These are phyloP conservation scores for Saksenaea oblongispora DNA, from an alignment of 371 early-diverging fungal species.

Conservation along the genomic window DNA sequence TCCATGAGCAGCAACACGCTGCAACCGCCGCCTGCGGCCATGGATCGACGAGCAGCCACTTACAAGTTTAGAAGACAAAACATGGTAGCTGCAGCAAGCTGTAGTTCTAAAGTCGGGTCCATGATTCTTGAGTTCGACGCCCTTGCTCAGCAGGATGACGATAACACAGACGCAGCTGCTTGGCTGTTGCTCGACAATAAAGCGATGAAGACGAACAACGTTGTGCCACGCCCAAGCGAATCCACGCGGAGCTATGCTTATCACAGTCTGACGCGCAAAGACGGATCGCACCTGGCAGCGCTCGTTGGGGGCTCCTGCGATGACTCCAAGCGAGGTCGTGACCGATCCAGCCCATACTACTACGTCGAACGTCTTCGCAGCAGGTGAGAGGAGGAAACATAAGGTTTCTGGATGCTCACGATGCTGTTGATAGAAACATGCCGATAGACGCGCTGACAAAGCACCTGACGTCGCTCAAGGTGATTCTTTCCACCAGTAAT, in stretches of 20 bases:
- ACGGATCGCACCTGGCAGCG: constrained; percentile 27
- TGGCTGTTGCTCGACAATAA: constrained; percentile 46
- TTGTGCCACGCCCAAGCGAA: constrained; percentile 5
- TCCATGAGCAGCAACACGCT: neutral
- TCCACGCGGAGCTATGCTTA: constrained; percentile 5
- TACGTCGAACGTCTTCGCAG: constrained; percentile 42
- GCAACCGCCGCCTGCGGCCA: constrained; percentile 2
- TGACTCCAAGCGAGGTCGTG: constrained; percentile 21
- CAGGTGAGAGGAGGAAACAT: constrained; percentile 22
- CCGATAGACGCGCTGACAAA: constrained; percentile 47
- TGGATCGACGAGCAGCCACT: constrained; percentile 33
- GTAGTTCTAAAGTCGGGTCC: constrained; percentile 44
- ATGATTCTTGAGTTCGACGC: constrained; percentile 54
- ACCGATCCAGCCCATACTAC: constrained; percentile 42
- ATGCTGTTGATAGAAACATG: constrained; percentile 26
- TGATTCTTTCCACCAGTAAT: constrained; percentile 50
- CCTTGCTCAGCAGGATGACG: constrained; percentile 28
- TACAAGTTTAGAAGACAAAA: constrained; percentile 36
- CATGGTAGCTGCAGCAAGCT: constrained; percentile 14
- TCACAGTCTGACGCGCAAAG: constrained; percentile 39
- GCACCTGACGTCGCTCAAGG: constrained; percentile 52
- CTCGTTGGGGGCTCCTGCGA: constrained; percentile 11
- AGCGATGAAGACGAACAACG: constrained; percentile 7
- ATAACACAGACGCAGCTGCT: constrained; percentile 25
- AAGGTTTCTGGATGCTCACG: neutral